Conservation (phyloP, 2,329 filamentous ascomycete genomes). For the Penicillium polonicum region DNA sequence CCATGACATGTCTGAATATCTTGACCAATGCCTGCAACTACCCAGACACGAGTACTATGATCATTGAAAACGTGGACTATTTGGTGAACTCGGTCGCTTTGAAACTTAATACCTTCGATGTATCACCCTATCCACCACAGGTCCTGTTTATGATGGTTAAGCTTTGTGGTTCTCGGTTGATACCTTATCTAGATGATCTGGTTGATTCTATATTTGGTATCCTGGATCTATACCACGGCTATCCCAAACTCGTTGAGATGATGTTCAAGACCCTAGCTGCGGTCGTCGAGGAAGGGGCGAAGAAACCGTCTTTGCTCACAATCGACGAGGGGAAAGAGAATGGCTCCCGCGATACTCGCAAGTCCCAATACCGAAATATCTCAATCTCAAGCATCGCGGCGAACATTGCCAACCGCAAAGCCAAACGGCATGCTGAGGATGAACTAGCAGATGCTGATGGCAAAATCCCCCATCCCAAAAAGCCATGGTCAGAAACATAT, state of each 20-base stretch:
- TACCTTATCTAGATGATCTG: constrained; percentile 89
- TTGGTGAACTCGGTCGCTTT: constrained; percentile 90
- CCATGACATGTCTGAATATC: constrained; percentile 77
- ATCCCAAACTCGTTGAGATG: constrained; percentile 78
- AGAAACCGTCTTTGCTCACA: constrained; percentile 49
- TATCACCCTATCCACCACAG: constrained; percentile 85
- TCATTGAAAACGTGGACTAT: constrained; percentile 92
- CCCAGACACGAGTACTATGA: constrained; percentile 68
- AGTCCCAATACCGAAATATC: constrained; percentile 32
- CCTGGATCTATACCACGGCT: constrained; percentile 93
- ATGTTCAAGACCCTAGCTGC: constrained; percentile 80
- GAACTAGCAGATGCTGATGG: constrained; percentile 26
- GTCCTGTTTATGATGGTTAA: constrained; percentile 93
- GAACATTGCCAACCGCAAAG: constrained; percentile 36
- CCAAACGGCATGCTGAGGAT: constrained; percentile 28
- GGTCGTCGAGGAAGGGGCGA: constrained; percentile 78
- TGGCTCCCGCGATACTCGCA: constrained; percentile 28
- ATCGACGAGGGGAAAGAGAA: constrained; percentile 38
- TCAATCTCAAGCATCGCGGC: constrained; percentile 35
- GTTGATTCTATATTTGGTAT: constrained; percentile 88
- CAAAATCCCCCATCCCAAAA: constrained; percentile 31
- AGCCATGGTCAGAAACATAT: constrained; percentile 35
- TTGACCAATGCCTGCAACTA: constrained; percentile 78
- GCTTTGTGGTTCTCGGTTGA: constrained; percentile 73
- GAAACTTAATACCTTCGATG: constrained; percentile 85